Conservation (phyloP, 2,329 filamentous ascomycete genomes). For the Dactylellina sp. region DNA sequence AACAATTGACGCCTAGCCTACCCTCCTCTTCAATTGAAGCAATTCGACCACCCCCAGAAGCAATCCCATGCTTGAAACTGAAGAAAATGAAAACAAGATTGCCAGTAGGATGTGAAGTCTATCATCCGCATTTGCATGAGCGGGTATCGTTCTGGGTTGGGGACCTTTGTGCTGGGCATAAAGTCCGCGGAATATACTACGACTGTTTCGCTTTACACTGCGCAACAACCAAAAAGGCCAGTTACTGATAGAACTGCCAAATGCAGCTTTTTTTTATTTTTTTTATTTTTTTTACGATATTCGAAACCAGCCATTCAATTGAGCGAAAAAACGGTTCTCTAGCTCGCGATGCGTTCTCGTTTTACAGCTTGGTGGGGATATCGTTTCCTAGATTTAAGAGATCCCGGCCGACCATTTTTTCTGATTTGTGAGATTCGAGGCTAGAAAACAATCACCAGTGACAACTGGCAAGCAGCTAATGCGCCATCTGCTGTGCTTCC, state of each 20-base stretch:
- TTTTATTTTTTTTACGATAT: neutral
- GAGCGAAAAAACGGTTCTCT: no score
- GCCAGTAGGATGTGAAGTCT: constrained; percentile 24
- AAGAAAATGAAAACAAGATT: constrained; percentile 10
- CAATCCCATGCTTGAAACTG: neutral
- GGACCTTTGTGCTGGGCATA: constrained; percentile 14
- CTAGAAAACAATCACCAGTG: constrained; percentile 19
- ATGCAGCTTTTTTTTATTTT: constrained; percentile 19
- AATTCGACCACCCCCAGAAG: constrained; percentile 5
- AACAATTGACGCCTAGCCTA: constrained; percentile 23
- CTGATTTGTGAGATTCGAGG: neutral
- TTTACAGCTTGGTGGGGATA: neutral
- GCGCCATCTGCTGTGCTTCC: constrained; percentile 24
- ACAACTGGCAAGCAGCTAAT: constrained; percentile 39
- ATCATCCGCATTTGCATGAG: constrained; percentile 23
- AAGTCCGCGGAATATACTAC: constrained; percentile 41
- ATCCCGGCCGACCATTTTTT: neutral
- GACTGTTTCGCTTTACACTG: constrained; percentile 22
- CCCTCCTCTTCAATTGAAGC: constrained; percentile 3
- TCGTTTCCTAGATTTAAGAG: neutral
- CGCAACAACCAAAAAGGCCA: constrained; percentile 20
- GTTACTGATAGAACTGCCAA: constrained; percentile 36
- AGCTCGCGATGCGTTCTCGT: no score
- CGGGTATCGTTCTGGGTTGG: neutral
- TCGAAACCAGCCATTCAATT: neutral